These are phyloP conservation scores for Exophiala sp. DNA, from an alignment of 2,329 filamentous ascomycete genomes.

Conservation along the genomic window DNA sequence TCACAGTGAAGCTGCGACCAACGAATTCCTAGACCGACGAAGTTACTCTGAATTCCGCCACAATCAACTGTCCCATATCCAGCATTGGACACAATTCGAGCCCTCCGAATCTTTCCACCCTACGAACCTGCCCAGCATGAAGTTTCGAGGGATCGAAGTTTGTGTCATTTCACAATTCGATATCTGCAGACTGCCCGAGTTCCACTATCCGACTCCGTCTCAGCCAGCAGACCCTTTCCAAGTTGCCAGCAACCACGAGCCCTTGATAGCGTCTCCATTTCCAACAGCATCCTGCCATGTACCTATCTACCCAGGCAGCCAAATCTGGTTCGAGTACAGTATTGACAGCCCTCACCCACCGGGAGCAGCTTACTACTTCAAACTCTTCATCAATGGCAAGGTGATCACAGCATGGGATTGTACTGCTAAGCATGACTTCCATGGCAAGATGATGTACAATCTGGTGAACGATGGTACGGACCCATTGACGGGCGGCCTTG, in stretches of 20 bases:
- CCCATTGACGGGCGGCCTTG: conserved; percentile 6
- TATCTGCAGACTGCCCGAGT: conserved; percentile 26
- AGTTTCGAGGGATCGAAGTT: conserved; percentile 27
- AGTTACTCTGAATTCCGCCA: not conserved
- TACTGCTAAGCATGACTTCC: conserved; percentile 24
- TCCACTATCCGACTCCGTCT: conserved; percentile 1
- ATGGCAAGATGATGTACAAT: conserved; percentile 28
- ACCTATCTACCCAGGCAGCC: conserved; percentile 25
- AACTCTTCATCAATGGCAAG: conserved; percentile 22
- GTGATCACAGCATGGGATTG: conserved; percentile 26
- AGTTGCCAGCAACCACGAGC: not conserved
- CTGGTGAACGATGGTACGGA: conserved; percentile 15
- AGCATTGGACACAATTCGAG: not conserved
- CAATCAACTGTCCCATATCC: not conserved
- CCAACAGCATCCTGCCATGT: conserved; percentile 22
- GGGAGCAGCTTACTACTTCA: conserved; percentile 27
- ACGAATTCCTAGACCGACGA: not conserved
- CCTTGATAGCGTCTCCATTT: not conserved
- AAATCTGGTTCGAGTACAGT: conserved; percentile 30
- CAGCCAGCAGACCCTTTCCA: conserved; percentile 9
- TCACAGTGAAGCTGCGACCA: not conserved
- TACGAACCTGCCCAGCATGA: conserved; percentile 13
- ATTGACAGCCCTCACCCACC: conserved; percentile 29
- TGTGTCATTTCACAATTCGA: conserved; percentile 28
- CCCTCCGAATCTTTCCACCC: not conserved